Percentiles rank a stretch among this genome's conserved stretches.
Evolutionary conservation across 2,329 filamentous ascomycete genomes (phyloP).

Genomic region (Fusarium xylarioides): DNA sequence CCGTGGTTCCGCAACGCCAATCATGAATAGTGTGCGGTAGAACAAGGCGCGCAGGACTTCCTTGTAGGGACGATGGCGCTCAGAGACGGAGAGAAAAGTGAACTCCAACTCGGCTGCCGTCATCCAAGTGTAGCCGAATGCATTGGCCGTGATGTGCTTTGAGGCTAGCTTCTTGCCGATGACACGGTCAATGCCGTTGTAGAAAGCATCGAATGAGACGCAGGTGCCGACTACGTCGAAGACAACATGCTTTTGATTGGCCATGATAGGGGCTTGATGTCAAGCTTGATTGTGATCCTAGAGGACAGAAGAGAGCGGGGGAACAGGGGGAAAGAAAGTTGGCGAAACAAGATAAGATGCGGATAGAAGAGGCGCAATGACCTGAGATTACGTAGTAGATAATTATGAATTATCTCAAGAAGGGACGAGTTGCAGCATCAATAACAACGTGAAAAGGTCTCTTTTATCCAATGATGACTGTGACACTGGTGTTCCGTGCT

Average conservation of each 20-base stretch:
- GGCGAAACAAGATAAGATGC: background rate
- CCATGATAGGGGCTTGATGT: background rate
- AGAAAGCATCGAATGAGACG: background rate
- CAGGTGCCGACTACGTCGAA: conserved; percentile 7
- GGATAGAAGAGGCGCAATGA: background rate
- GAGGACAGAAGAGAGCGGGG: background rate
- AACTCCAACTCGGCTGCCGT: conserved; percentile 3
- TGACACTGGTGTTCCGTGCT: background rate
- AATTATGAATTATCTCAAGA: background rate
- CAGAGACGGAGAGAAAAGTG: conserved; percentile 1
- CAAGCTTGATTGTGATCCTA: background rate
- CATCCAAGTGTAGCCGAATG: conserved; percentile 10
- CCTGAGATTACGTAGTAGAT: background rate
- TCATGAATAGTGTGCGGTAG: background rate
- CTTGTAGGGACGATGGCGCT: conserved; percentile 37
- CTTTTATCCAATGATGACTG: conserved; percentile 4
- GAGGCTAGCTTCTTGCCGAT: background rate
- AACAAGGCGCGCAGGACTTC: conserved; percentile 40
- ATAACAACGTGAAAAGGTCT: background rate
- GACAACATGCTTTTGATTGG: conserved; percentile 2
- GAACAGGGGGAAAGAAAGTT: background rate
- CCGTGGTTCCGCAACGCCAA: conserved; percentile 51
- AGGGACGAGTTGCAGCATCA: background rate
- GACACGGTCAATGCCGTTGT: background rate
- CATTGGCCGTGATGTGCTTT: background rate